phyloP scores from a whole-genome alignment of 257 asterid species.

The Gentiana dahurica region DNA sequence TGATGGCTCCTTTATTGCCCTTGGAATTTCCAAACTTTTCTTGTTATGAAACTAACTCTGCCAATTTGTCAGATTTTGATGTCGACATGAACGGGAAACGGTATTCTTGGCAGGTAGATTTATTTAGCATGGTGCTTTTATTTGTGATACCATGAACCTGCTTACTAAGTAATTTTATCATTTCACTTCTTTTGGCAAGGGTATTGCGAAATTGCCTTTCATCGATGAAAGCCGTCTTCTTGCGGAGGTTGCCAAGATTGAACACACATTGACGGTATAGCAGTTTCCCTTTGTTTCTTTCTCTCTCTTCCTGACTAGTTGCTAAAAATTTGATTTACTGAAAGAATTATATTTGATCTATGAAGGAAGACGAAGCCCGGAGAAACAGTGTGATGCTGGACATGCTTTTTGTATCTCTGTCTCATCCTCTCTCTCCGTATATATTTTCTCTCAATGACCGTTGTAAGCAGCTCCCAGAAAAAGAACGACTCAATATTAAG shows the following conservation, averaged over 20 bases:
- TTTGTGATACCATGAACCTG: background rate
- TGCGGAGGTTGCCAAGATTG: constrained; percentile 77
- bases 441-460: constrained; percentile 85
- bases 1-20: background rate
- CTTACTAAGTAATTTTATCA: constrained; percentile 4
- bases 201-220: constrained; percentile 92
- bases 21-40: constrained; percentile 4
- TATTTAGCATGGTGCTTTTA: background rate
- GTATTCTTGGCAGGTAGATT: constrained; percentile 75
- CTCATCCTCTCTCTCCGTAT: constrained; percentile 87
- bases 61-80: constrained; percentile 62
- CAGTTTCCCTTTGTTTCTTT: background rate
- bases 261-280: constrained; percentile 79
- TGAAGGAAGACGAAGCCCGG: constrained; percentile 84
- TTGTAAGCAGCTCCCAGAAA: constrained; percentile 58
- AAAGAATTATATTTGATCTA: constrained; percentile 7
- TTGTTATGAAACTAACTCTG: constrained; percentile 2
- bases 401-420: constrained; percentile 75
- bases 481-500: constrained; percentile 42
- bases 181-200: constrained; percentile 33
- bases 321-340: background rate
- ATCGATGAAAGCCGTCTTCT: constrained; percentile 89
- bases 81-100: constrained; percentile 96
- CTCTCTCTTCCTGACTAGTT: too few relatives aligned
- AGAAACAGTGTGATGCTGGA: constrained; percentile 84